These are phyloP conservation scores for Microstegium vimineum DNA, from an alignment of 176 grass and related monocot genomes.

Conservation along the genomic window DNA sequence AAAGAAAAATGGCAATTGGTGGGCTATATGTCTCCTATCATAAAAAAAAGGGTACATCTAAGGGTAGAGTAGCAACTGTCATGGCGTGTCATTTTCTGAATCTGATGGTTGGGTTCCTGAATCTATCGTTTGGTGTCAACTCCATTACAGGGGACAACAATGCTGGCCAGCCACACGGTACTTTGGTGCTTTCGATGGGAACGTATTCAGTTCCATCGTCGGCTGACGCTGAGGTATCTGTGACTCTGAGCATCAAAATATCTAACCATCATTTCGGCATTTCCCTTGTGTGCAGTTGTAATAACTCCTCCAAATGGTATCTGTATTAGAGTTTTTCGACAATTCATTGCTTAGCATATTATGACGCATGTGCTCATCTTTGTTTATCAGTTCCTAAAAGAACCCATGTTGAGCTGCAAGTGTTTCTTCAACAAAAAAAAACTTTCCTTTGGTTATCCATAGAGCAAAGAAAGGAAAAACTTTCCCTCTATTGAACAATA, in stretches of 20 bases:
- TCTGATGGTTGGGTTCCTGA: neutral
- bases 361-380: neutral
- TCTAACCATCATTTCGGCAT: neutral
- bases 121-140: neutral
- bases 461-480: no score
- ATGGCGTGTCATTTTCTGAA: slow-evolving; percentile 12
- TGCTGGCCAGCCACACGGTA: neutral
- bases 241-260: neutral
- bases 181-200: neutral
- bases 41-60: neutral
- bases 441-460: no score
- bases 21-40: slow-evolving; percentile 6
- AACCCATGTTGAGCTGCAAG: neutral
- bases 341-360: neutral
- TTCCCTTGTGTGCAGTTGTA: neutral
- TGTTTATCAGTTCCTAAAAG: neutral
- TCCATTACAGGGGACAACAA: neutral
- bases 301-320: neutral
- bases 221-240: neutral
- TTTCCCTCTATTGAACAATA: no score
- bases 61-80: neutral
- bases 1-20: neutral
- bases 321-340: neutral
- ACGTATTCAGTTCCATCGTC: neutral
- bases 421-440: neutral